A percentile compares a stretch with the other conserved stretches of the same genome.
phyloP scores from a whole-genome alignment of 2,329 filamentous ascomycete species.

The Monascus ruber region DNA sequence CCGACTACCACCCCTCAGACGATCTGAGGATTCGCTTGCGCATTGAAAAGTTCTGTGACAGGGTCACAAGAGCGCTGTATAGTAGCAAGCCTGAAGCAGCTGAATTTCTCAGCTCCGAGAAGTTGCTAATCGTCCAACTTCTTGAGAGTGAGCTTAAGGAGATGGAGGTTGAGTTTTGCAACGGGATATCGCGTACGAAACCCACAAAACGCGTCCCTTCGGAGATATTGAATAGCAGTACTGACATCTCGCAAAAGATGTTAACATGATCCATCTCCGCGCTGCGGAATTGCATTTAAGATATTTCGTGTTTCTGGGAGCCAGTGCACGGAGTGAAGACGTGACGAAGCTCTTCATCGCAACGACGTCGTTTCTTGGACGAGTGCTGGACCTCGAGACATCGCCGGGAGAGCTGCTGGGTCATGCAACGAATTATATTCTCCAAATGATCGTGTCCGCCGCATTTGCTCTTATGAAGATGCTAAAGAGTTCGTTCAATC shows the following conservation, averaged over 20 bases:
- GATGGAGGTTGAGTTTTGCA: slow-evolving; percentile 41
- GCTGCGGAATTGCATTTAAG: slow-evolving; percentile 35
- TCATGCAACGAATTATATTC: slow-evolving; percentile 49
- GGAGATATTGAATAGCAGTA: not conserved
- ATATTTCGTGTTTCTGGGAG: slow-evolving; percentile 36
- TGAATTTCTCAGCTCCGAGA: slow-evolving; percentile 34
- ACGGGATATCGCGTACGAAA: slow-evolving; percentile 21
- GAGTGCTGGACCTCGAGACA: slow-evolving; percentile 33
- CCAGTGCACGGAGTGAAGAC: slow-evolving; percentile 32
- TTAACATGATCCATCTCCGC: slow-evolving; percentile 36
- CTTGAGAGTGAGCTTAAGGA: slow-evolving; percentile 35
- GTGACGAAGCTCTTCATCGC: slow-evolving; percentile 33
- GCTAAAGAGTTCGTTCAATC: slow-evolving; percentile 50
- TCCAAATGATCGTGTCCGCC: slow-evolving; percentile 54
- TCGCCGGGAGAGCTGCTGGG: slow-evolving; percentile 37
- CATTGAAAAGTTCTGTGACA: slow-evolving; percentile 48
- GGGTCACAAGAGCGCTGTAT: slow-evolving; percentile 45
- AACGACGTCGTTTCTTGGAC: slow-evolving; percentile 35
- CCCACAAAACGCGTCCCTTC: not conserved
- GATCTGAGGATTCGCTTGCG: slow-evolving; percentile 40
- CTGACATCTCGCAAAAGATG: slow-evolving; percentile 17
- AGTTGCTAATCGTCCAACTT: slow-evolving; percentile 32
- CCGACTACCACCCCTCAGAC: slow-evolving; percentile 36
- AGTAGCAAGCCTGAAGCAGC: slow-evolving; percentile 44
- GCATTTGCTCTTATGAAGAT: slow-evolving; percentile 54